Percentiles rank a stretch among this genome's conserved stretches.
Evolutionary conservation across 352 stramenopile genomes (phyloP).

Genomic region (Blastocystis sp.): DNA sequence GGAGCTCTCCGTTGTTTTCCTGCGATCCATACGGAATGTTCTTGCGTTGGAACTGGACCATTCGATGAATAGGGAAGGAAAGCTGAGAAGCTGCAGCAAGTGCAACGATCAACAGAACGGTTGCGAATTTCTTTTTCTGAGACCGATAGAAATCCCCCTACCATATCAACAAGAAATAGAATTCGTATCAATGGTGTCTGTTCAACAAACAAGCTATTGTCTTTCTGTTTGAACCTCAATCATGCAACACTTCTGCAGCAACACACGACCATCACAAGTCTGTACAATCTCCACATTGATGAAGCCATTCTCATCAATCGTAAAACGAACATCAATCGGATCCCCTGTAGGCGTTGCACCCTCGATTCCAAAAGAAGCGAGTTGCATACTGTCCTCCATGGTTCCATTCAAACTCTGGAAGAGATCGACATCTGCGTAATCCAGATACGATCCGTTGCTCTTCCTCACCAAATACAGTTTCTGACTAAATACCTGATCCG

Average conservation of each 20-base stretch:
- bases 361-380: background rate
- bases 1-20: constrained; percentile 31
- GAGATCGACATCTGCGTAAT: background rate
- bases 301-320: background rate
- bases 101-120: background rate
- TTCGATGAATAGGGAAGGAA: constrained; percentile 36
- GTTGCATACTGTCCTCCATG: background rate
- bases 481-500: background rate
- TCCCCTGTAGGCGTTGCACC: background rate
- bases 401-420: background rate
- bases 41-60: constrained; percentile 46
- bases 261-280: background rate
- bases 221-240: background rate
- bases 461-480: background rate
- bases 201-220: background rate
- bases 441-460: background rate
- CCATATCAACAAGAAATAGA: background rate
- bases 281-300: background rate
- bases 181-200: background rate
- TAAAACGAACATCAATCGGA: background rate
- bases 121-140: background rate
- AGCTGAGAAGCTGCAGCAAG: background rate
- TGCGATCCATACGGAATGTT: constrained; percentile 36
- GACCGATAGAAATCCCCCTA: background rate
- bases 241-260: background rate